Percentiles rank a stretch among this genome's conserved stretches.
Evolutionary conservation across 1,139 yeast species (phyloP).

Genomic region (Protomyces arabidopsidicola): DNA sequence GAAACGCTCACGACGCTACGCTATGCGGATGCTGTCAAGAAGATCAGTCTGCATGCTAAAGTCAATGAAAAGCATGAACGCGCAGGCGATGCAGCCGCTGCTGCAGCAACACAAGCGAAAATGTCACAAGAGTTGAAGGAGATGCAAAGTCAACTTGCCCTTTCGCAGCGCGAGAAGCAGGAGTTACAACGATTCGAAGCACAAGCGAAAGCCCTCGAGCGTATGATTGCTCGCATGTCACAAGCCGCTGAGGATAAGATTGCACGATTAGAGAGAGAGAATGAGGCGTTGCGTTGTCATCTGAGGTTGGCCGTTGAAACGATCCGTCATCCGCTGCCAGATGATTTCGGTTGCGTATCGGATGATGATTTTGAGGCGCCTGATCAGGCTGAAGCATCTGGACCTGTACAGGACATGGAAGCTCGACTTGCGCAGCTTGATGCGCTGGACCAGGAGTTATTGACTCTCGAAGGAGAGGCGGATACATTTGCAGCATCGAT

Average conservation of each 20-base stretch:
- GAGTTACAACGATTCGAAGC: slow-evolving; percentile 14
- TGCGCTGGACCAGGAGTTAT: slow-evolving; percentile 10
- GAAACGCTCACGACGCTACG: slow-evolving; percentile 68
- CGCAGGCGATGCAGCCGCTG: background rate
- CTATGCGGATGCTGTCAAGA: slow-evolving; percentile 70
- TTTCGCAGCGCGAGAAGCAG: slow-evolving; percentile 21
- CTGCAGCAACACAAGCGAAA: background rate
- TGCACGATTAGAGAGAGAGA: slow-evolving; percentile 19
- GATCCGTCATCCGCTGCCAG: slow-evolving; percentile 25
- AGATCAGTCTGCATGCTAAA: slow-evolving; percentile 58
- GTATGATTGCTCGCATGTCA: slow-evolving; percentile 7
- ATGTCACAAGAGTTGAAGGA: slow-evolving; percentile 19
- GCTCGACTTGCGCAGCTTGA: background rate
- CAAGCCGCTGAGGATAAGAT: slow-evolving; percentile 17
- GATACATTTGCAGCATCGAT: background rate
- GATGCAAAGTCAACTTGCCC: slow-evolving; percentile 15
- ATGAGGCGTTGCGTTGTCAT: slow-evolving; percentile 27
- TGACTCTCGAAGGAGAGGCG: background rate
- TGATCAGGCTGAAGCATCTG: background rate
- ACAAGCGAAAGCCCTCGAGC: slow-evolving; percentile 15
- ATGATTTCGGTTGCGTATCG: background rate
- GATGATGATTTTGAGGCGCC: background rate
- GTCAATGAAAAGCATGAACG: slow-evolving; percentile 38
- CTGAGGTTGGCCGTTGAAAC: slow-evolving; percentile 27
- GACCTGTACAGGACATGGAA: background rate